Percentiles rank a stretch among this genome's conserved stretches.
phyloP scores from a whole-genome alignment of 73 alveolate genomes.

The Durusdinium trenchii region DNA sequence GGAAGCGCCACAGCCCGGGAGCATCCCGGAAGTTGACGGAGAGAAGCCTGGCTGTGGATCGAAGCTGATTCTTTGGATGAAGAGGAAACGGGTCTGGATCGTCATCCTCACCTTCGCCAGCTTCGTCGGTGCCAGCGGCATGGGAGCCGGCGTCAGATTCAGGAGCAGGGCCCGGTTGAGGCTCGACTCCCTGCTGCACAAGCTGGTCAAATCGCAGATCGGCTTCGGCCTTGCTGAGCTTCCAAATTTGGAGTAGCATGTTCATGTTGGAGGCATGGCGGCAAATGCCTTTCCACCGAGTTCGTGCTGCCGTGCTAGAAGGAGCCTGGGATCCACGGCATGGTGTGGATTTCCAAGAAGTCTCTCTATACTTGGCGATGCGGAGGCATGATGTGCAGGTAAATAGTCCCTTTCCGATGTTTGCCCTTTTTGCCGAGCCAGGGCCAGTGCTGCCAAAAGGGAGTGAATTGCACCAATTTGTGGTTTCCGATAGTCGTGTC shows the following conservation, averaged over 20 bases:
- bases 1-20: slow-evolving; percentile 1
- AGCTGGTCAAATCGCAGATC: neutral
- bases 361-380: neutral
- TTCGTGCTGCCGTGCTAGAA: neutral
- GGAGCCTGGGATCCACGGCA: neutral
- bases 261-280: neutral
- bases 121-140: neutral
- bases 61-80: neutral
- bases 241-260: neutral
- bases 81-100: too few relatives aligned
- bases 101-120: neutral
- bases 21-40: slow-evolving; percentile 3
- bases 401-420: neutral
- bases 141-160: neutral
- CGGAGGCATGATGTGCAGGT: neutral
- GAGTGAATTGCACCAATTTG: neutral
- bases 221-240: neutral
- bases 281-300: neutral
- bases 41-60: neutral
- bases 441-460: slow-evolving; percentile 10
- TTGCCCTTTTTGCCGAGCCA: neutral
- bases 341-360: neutral
- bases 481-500: neutral
- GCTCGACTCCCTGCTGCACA: neutral
- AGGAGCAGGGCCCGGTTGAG: neutral